Evolutionary conservation across 2,329 filamentous ascomycete species (phyloP).

Genomic region (Emmonsiellopsis sp.): DNA sequence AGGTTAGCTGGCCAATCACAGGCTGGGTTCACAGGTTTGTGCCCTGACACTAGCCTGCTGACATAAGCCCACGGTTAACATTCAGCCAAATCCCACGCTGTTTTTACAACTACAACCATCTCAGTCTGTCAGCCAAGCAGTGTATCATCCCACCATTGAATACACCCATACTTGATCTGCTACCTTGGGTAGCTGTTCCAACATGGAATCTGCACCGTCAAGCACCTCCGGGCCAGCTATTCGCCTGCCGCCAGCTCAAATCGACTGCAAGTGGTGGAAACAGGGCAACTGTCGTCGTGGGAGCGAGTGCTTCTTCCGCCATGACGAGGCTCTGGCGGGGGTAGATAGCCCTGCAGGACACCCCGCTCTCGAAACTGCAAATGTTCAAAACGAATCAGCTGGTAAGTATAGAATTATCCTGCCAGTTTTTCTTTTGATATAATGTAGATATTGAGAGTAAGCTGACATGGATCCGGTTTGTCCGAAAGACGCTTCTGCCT

Average conservation of each 20-base stretch:
- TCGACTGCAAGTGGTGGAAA: constrained; percentile 21
- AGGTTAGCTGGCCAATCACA: not conserved
- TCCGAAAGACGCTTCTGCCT: not conserved
- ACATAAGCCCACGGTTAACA: not conserved
- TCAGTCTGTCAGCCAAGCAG: too few relatives aligned
- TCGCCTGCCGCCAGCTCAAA: constrained; percentile 7
- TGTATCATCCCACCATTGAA: too few relatives aligned
- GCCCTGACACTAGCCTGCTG: not conserved
- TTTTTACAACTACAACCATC: not conserved
- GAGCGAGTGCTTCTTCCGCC: constrained; percentile 16
- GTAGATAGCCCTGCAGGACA: constrained; percentile 4
- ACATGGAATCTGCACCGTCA: not conserved
- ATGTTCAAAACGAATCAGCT: not conserved
- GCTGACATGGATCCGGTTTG: not conserved
- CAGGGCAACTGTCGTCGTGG: constrained; percentile 16
- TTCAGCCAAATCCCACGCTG: not conserved
- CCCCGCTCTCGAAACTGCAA: not conserved
- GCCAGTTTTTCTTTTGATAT: not conserved
- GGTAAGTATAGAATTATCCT: not conserved
- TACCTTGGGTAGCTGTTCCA: not conserved
- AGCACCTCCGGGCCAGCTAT: not conserved
- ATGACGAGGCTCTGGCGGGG: constrained; percentile 13
- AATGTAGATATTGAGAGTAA: not conserved
- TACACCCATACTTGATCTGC: not conserved
- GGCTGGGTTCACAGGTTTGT: not conserved